Evolutionary conservation across 2,329 filamentous ascomycete species (phyloP), one percentile per base, ranked within the genome.

Genomic region (Sordariomycetes sp.): DNA sequence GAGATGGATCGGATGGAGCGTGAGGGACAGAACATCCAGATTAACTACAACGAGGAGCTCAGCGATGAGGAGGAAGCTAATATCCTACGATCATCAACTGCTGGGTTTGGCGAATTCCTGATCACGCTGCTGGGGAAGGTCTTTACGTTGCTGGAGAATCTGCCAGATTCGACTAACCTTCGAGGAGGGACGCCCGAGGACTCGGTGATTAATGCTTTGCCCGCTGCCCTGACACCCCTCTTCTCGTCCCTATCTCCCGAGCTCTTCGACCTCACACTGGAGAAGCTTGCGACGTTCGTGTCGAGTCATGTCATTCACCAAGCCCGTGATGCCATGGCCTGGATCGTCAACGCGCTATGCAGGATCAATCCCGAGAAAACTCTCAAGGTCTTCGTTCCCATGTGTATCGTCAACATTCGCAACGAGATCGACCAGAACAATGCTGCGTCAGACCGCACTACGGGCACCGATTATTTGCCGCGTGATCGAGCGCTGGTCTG

Each of bases 361-460:
- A 96, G 96, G 60, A 86, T 94, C 45, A 86, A 93, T 46, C 88
- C 93, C 0, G 80, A 90, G 53, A 95, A 95, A 63, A 87, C 92
- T 1, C 68, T 98, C 33, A 92, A 88, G 53, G 77, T 86, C 11
- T 83, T 98, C 36, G 72, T 98, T 21, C 92, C 92, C 1, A 86
- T 94, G 65, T 69, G 96, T 34, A 82, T 94, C 33, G 74, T 85
- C 53, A 88, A 86, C 37, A 98, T 98, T 44, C 84, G 88, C 41
- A 94, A 86, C 40, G 92, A 98, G 57, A 98, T 98, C 44, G 88
- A 94, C 50, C 86, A 90, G 56, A 98, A 96, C 53, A 86, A 90
- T 32, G 92, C 92, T 15, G 93, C 90, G 3, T 96, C 90, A 3
- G 93, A 93, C 37, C 76, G 92, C 47, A 96, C 87, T 37, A 94